Percentiles rank a stretch among this genome's conserved stretches.
Conservation (phyloP, 805 yeast genomes). For the Metschnikowia koreensis region DNA sequence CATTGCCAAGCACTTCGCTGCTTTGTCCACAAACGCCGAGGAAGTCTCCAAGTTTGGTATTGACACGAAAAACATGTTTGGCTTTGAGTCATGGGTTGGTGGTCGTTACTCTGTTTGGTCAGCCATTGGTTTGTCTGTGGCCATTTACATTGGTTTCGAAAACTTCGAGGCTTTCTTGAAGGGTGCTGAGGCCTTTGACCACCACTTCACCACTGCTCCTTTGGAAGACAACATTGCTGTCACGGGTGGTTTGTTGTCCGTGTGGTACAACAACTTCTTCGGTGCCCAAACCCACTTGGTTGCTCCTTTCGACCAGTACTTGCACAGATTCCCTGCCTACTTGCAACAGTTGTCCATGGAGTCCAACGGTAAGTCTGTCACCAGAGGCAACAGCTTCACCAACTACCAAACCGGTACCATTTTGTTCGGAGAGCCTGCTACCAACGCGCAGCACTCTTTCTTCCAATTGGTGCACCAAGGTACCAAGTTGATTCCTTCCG, state of each 20-base stretch:
- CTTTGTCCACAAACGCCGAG: conserved; percentile 86
- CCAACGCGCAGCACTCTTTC: conserved; percentile 98
- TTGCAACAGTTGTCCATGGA: conserved; percentile 98
- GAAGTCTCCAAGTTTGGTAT: conserved; percentile 96
- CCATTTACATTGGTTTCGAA: conserved; percentile 92
- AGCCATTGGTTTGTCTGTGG: conserved; percentile 94
- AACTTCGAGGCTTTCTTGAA: conserved; percentile 87
- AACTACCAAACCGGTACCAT: conserved; percentile 95
- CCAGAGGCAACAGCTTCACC: conserved; percentile 87
- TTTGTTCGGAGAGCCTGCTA: conserved; percentile 97
- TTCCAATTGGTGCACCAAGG: conserved; percentile 99
- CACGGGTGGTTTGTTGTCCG: conserved; percentile 87
- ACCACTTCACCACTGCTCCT: conserved; percentile 82
- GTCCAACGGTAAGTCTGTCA: conserved; percentile 96
- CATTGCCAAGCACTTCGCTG: conserved; percentile 97
- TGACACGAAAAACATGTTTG: conserved; percentile 97
- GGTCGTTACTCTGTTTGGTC: conserved; percentile 99
- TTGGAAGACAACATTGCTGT: conserved; percentile 89
- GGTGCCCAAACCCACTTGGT: conserved; percentile 98
- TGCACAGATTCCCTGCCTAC: conserved; percentile 99
- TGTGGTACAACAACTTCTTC: conserved; percentile 98
- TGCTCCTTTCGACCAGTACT: conserved; percentile 97
- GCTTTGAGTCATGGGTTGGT: conserved; percentile 98
- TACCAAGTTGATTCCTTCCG: conserved; percentile 94
- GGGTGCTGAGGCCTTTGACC: conserved; percentile 98